Evolutionary conservation across 805 yeast genomes (phyloP).

Genomic region (Kazachstania africana): DNA sequence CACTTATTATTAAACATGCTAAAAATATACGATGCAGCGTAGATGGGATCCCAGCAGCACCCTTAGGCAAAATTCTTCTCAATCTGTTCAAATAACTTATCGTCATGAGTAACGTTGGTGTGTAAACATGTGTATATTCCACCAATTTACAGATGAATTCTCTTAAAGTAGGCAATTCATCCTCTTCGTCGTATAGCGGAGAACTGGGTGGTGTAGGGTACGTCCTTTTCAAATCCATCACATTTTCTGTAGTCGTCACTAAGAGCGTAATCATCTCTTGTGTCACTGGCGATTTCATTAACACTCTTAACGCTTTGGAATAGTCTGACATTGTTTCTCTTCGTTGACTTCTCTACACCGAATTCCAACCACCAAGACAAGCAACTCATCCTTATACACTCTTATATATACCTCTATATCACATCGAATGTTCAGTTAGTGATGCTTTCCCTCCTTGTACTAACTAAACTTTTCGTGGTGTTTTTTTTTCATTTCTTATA

Average conservation of each 20-base stretch:
- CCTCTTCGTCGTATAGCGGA: constrained; percentile 5
- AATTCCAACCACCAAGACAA: too few relatives aligned
- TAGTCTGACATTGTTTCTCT: constrained; percentile 22
- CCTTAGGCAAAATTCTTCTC: constrained; percentile 46
- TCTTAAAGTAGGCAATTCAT: constrained; percentile 47
- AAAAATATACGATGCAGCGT: constrained; percentile 67
- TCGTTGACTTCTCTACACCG: too few relatives aligned
- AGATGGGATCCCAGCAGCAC: constrained; percentile 66
- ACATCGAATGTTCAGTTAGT: too few relatives aligned
- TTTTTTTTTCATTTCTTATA: too few relatives aligned
- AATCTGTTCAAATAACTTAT: constrained; percentile 52
- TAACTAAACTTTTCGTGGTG: too few relatives aligned
- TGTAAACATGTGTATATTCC: constrained; percentile 63
- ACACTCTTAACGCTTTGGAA: constrained; percentile 44
- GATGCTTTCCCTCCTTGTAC: too few relatives aligned
- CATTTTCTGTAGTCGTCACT: constrained; percentile 32
- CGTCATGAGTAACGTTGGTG: constrained; percentile 65
- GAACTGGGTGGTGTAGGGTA: constrained; percentile 28
- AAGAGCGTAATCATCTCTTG: constrained; percentile 62
- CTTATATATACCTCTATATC: too few relatives aligned
- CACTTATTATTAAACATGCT: constrained; percentile 61
- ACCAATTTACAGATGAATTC: constrained; percentile 59
- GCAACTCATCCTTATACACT: too few relatives aligned
- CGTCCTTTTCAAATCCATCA: constrained; percentile 24
- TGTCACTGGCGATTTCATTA: constrained; percentile 55